Evolutionary conservation across 139 green algal species (phyloP), one percentile per base, ranked within the genome.

Genomic region (Gonium pectorale): DNA sequence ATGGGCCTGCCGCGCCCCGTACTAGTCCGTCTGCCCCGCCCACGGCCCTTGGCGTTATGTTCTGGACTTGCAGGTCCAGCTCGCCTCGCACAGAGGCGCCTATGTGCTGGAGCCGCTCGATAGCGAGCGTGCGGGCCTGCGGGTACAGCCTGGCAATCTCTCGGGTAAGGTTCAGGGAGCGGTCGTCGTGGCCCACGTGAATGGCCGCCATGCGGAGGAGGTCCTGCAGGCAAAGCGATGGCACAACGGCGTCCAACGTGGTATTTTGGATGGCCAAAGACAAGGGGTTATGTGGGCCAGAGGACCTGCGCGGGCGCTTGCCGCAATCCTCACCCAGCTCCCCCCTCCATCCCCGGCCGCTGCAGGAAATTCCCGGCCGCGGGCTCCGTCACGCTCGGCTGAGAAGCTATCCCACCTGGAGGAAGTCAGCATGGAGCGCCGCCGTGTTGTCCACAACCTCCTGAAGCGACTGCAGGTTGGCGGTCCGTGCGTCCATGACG

Each of bases 31-130:
- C n/a, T n/a, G n/a, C n/a, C 51, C 4, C 51, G 51, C 51, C 51
- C 26, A 22, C 51, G 51, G 51, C 51, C 5, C 51, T 15, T 19
- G 21, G 21, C 51, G 5, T 19, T 22, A 59, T 27, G 26, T 27
- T 35, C 56, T 27, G n/a, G n/a, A n/a, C n/a, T n/a, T 68, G 72
- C 72, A 37, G 52, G 27, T 80, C 72, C 38, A 80, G 72, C 37
- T 80, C 72, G 17, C 72, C 72, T 17, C 52, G 35, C 5, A 51
- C 51, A 35, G 35, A 67, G 52, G 40, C 31, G 31, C 72, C 72
- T 13, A n/a, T 7, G 11, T 9, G 1, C 26, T 40, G 52, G 35
- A 80, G 72, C 33, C 19, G 3, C 35, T 40, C 17, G 6, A 52
- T 7, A 1, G 72, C 72, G 1, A 27, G 17, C 52, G 31, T 5